Conservation (phyloP, 2,329 filamentous ascomycete species). For the Bimuria novae-zelandiae region DNA sequence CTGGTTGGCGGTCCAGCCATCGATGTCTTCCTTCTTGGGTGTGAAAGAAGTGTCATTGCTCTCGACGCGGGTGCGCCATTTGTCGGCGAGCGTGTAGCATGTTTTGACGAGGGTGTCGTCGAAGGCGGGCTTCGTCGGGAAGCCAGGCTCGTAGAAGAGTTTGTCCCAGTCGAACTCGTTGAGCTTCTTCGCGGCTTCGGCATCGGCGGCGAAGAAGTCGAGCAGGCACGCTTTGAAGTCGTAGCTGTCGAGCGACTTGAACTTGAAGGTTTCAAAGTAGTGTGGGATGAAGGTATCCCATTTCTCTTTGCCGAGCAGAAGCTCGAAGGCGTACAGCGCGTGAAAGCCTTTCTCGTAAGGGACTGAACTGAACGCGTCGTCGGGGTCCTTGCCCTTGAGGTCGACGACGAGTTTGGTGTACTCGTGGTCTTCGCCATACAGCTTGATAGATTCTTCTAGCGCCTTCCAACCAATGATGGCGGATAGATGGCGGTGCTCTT, state of each 20-base stretch:
- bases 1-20: conserved; percentile 81
- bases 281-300: conserved; percentile 96
- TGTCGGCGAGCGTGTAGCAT: conserved; percentile 79
- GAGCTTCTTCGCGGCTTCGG: conserved; percentile 65
- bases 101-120: conserved; percentile 85
- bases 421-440: conserved; percentile 81
- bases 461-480: conserved; percentile 96
- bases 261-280: conserved; percentile 85
- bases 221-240: conserved; percentile 91
- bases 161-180: conserved; percentile 83
- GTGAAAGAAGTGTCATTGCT: conserved; percentile 49
- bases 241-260: conserved; percentile 87
- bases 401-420: conserved; percentile 91
- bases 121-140: conserved; percentile 88
- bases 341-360: conserved; percentile 98
- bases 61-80: conserved; percentile 69
- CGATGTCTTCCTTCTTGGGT: conserved; percentile 71
- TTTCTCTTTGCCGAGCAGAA: conserved; percentile 78
- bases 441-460: conserved; percentile 76
- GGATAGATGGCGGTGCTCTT: conserved; percentile 87
- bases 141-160: conserved; percentile 85
- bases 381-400: conserved; percentile 88
- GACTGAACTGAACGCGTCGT: conserved; percentile 90
- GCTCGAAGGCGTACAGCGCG: conserved; percentile 90
- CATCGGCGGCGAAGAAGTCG: conserved; percentile 77